Evolutionary conservation across 331 rosid genomes (phyloP).

Genomic region (Cydonia oblonga): DNA sequence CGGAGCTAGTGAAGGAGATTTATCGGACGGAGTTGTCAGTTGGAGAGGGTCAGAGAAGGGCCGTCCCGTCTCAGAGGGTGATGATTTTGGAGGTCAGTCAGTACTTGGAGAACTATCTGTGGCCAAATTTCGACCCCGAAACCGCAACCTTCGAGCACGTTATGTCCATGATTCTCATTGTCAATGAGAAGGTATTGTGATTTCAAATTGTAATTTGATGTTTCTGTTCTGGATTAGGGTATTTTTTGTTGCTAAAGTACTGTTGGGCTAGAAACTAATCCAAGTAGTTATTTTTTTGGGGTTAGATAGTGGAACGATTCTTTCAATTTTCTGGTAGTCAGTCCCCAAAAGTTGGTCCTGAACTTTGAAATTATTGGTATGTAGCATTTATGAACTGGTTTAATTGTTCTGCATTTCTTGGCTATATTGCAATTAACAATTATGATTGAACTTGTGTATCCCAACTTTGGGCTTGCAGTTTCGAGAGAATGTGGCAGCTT

Average conservation of each 20-base stretch:
- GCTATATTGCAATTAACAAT: neutral
- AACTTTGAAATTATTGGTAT: neutral
- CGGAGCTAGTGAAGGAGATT: conserved; percentile 59
- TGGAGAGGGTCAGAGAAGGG: conserved; percentile 50
- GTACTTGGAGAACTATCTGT: conserved; percentile 79
- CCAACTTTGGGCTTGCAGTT: conserved; percentile 41
- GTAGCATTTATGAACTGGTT: neutral
- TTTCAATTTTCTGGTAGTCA: neutral
- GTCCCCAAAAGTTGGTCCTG: neutral
- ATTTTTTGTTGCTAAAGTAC: neutral
- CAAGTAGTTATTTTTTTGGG: neutral
- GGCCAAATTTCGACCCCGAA: conserved; percentile 68
- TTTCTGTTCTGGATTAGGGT: neutral
- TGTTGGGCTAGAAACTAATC: neutral
- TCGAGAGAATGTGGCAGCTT: conserved; percentile 88
- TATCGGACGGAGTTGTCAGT: conserved; percentile 61
- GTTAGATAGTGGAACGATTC: neutral
- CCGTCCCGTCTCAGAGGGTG: conserved; percentile 87
- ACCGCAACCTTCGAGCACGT: conserved; percentile 79
- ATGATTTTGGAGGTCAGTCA: conserved; percentile 93
- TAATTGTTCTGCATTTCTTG: neutral
- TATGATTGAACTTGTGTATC: conserved; percentile 4
- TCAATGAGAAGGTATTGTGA: conserved; percentile 72
- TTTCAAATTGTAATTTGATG: neutral
- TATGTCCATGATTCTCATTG: conserved; percentile 87